Conservation (phyloP, 2,329 filamentous ascomycete genomes). For the Claviceps sp. region DNA sequence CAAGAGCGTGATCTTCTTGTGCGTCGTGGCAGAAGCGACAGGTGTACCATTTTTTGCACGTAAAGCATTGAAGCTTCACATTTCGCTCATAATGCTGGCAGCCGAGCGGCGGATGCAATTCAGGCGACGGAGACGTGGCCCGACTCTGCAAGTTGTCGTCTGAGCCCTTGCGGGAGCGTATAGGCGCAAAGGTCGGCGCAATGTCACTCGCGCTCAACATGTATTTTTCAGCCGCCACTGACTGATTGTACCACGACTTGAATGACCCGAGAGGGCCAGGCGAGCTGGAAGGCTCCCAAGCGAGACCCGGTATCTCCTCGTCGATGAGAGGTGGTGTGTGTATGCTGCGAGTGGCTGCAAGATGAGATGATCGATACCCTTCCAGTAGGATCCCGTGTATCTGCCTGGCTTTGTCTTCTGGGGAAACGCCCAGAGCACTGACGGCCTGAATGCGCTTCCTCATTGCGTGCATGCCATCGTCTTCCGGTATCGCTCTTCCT, state of each 20-base stretch:
- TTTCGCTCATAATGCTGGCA: conserved; percentile 92
- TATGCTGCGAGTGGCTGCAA: conserved; percentile 3
- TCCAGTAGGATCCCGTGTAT: conserved; percentile 62
- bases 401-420: conserved; percentile 53
- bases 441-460: conserved; percentile 56
- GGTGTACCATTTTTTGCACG: conserved; percentile 84
- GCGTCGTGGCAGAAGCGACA: conserved; percentile 91
- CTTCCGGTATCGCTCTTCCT: conserved; percentile 45
- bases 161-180: conserved; percentile 32
- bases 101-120: conserved; percentile 44
- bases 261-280: conserved; percentile 38
- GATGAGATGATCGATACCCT: conserved; percentile 37
- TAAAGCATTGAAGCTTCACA: conserved; percentile 86
- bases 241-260: conserved; percentile 43
- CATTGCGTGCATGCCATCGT: conserved; percentile 63
- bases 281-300: conserved; percentile 26
- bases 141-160: conserved; percentile 25
- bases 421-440: conserved; percentile 44
- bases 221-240: conserved; percentile 28
- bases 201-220: conserved; percentile 46
- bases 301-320: conserved; percentile 12
- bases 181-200: conserved; percentile 51
- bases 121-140: conserved; percentile 10
- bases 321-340: conserved; percentile 6
- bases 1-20: conserved; percentile 62